Evolutionary conservation across 176 grass and related monocot genomes (phyloP), one percentile per base, ranked within the genome.

Genomic region (Carex pumila): DNA sequence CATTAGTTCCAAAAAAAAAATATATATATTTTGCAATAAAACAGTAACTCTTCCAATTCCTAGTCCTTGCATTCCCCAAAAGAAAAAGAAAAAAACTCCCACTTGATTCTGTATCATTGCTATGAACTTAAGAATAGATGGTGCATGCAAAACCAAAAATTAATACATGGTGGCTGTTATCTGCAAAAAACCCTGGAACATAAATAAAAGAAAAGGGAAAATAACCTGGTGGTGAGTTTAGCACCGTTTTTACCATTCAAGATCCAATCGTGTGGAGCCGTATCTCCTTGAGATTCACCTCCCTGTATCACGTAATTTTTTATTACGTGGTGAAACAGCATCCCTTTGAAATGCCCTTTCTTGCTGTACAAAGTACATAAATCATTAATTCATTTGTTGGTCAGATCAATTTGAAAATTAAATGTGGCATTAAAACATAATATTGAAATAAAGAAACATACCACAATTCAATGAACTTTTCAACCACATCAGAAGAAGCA

Each of bases 281-380:
- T 82, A 86, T 90, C 81, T 66, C 85, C 88, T 89, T 98, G 86
- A 49, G 92, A 90, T 75, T 90, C 84, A 63, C 96, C 96, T 79
- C 96, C 96, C 86, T 98, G 93, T 86, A 98, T 98, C 39, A 98
- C 86, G 71, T 86, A 98, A 79, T 98, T 92, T 84, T 95, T 95
- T 71, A 98, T 98, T 54, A 95, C 88, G 86, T 90, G 96, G 56
- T 92, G 84, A 90, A 98, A 98, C 75, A 89, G 88, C 93, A 95
- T 95, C 73, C 93, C 93, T 92, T 95, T 93, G 86, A 99, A 99
- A 87, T 99, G 65, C 63, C 88, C 86, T 45, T 89, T 90, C 83
- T 90, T 89, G 87, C 96, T 95, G 91, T 14, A 67, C 43, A 93
- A 62, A 81, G 12, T 62, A 91, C 21, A 79, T 79, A 34, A 53